Conservation (phyloP, 371 early-diverging fungal species). For the Lichtheimia ramosa region DNA sequence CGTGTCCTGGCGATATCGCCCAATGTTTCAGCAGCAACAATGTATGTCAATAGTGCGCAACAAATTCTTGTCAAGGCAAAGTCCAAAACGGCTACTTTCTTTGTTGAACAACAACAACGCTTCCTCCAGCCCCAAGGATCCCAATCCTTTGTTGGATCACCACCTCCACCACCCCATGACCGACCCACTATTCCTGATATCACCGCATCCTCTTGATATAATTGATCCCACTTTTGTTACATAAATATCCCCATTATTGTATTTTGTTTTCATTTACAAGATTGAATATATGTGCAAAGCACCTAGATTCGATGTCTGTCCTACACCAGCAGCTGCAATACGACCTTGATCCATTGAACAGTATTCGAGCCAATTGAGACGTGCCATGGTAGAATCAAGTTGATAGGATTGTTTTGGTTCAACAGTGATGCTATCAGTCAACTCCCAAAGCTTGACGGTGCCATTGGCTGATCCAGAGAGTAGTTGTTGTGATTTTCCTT, state of each 20-base stretch:
- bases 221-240: neutral
- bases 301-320: constrained; percentile 8
- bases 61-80: constrained; percentile 65
- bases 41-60: constrained; percentile 64
- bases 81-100: constrained; percentile 66
- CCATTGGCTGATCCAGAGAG: constrained; percentile 27
- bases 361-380: constrained; percentile 17
- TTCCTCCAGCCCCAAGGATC: constrained; percentile 29
- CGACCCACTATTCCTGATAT: neutral
- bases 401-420: constrained; percentile 5
- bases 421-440: neutral
- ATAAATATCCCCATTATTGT: neutral
- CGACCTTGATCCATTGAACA: constrained; percentile 4
- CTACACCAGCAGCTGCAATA: constrained; percentile 20
- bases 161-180: constrained; percentile 1
- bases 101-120: constrained; percentile 66
- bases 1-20: constrained; percentile 51
- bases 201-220: neutral
- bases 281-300: constrained; percentile 17
- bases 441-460: constrained; percentile 15
- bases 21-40: constrained; percentile 55
- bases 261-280: constrained; percentile 1
- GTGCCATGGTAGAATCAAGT: constrained; percentile 11
- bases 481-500: constrained; percentile 10
- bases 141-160: neutral